Evolutionary conservation across 345 rosid species (phyloP), one percentile per base, ranked within the genome.

Genomic region (Kernera saxatilis): DNA sequence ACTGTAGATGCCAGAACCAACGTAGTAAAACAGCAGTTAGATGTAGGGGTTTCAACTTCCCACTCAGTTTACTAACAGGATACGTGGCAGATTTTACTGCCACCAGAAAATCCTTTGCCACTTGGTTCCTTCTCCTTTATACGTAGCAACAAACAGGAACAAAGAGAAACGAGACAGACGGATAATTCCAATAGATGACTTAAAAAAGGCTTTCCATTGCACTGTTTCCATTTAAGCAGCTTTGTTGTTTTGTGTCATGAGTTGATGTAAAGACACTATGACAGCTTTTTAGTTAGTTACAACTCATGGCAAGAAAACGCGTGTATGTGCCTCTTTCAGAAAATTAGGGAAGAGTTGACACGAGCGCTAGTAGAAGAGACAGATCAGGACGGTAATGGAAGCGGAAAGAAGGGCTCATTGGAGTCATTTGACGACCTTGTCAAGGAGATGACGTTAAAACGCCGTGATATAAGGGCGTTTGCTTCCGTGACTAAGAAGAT

Each of bases 401-500:
- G 71, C 11, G 80, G 79, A 61, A 43, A 55, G 17, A 84, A 71
- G 22, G 84, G 75, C 69, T 74, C 91, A 12, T 39, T 78, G 44
- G 86, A 81, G 54, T 85, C 96, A 70, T 92, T 92, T 63, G 79
- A 86, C 14, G 84, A 89, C 75, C 94, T 89, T 75, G 90, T 89
- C 48, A 79, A 78, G 64, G 89, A 85, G 71, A 73, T 84, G 83
- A 80, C 91, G 33, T 76, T 84, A 32, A 83, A 81, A 41, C 85
- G 80, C 19, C 85, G 80, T 71, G 92, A 92, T 78, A 78, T 89
- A 26, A 88, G 76, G 75, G 80, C 86, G 57, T 92, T 92, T 74
- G 98, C 98, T 67, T 74, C 83, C 74, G 82, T 77, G 64, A 84
- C 92, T 64, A 92, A 92, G 84, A 88, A 89, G 68, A 83, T 88